A percentile compares a stretch with the other conserved stretches of the same genome.
Evolutionary conservation across 1,284 basidiomycete species (phyloP).

Genomic region (Trichosporon coremiiforme): DNA sequence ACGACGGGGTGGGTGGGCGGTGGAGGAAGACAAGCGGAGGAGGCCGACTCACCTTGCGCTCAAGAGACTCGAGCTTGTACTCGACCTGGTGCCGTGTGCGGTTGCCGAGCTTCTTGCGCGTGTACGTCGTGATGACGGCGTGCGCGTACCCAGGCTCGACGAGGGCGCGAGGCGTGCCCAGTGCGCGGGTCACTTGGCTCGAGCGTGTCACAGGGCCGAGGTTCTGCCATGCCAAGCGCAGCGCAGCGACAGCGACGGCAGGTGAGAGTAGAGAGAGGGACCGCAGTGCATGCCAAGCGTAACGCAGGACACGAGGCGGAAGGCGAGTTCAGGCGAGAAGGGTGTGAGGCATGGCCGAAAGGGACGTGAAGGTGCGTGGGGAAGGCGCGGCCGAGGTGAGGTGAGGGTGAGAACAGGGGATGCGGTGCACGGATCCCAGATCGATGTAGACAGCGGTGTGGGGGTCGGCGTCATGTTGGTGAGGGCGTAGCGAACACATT

Average conservation of each 20-base stretch:
- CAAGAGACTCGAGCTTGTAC: conserved; percentile 41
- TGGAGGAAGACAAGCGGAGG: background rate
- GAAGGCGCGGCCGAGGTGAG: background rate
- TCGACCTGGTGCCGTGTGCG: conserved; percentile 29
- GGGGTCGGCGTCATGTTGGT: background rate
- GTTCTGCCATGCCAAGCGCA: background rate
- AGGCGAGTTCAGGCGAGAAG: background rate
- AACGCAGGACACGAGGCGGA: background rate
- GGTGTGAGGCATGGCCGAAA: background rate
- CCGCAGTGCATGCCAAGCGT: background rate
- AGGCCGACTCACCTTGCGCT: conserved; percentile 37
- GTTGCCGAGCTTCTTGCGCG: conserved; percentile 14
- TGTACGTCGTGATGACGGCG: conserved; percentile 27
- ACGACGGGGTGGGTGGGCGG: no score
- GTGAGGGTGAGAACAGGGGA: background rate
- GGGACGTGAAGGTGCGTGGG: background rate
- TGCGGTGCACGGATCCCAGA: background rate
- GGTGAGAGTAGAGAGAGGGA: no score
- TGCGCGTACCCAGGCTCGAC: conserved; percentile 30
- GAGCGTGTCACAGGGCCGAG: conserved; percentile 13
- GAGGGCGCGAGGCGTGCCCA: conserved; percentile 28
- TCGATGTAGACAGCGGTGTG: background rate
- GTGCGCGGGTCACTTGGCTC: conserved; percentile 15
- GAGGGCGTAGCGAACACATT: background rate
- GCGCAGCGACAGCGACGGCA: no score